Evolutionary conservation across 2,329 filamentous ascomycete genomes (phyloP).

Genomic region (Alternaria longipes): DNA sequence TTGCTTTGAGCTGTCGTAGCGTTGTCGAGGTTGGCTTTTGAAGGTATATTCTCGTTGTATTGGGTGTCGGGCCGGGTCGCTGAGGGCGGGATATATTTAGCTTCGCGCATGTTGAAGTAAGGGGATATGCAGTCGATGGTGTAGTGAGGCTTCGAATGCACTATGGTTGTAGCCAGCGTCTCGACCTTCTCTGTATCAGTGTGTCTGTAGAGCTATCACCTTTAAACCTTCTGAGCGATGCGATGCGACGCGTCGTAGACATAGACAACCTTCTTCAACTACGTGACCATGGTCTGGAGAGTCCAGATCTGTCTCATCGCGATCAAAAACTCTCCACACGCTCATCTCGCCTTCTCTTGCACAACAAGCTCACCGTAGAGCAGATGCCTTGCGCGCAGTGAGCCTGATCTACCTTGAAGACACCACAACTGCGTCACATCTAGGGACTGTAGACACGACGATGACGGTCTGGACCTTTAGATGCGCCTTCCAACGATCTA

Average conservation of each 20-base stretch:
- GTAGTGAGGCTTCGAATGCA: not conserved
- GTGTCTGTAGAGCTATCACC: not conserved
- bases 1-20: conserved; percentile 7
- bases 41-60: not conserved
- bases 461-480: conserved; percentile 14
- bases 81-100: not conserved
- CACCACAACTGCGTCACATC: conserved; percentile 7
- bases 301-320: conserved; percentile 24
- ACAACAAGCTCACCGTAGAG: conserved; percentile 10
- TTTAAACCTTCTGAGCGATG: conserved; percentile 1
- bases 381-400: conserved; percentile 15
- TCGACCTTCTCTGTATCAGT: not conserved
- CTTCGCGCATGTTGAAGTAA: not conserved
- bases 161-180: not conserved
- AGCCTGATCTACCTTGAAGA: not conserved
- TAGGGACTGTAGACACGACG: not conserved
- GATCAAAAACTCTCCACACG: conserved; percentile 21
- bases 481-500: not conserved
- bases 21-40: conserved; percentile 4
- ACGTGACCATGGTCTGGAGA: not conserved
- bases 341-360: conserved; percentile 5
- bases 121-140: not conserved
- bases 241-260: not conserved
- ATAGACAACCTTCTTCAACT: not conserved
- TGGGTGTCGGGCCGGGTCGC: not conserved